phyloP scores from a whole-genome alignment of 2,329 filamentous ascomycete species.

The Elsinoe arachidis region DNA sequence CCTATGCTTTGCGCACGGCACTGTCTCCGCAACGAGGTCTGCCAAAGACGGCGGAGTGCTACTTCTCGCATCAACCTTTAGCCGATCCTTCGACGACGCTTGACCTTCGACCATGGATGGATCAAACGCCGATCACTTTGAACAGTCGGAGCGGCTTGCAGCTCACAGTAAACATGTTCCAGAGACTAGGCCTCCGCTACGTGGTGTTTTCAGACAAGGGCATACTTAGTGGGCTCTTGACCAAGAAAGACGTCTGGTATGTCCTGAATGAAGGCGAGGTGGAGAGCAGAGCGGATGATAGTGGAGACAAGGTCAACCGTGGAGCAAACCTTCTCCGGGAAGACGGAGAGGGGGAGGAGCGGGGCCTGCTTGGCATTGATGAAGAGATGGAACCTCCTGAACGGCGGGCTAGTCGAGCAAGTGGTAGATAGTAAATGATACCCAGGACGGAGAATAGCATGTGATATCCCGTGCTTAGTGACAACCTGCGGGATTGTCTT shows the following conservation, averaged over 20 bases:
- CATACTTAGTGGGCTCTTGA: slow-evolving; percentile 72
- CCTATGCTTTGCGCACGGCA: slow-evolving; percentile 65
- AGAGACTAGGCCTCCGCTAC: slow-evolving; percentile 85
- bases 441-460: not conserved
- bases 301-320: slow-evolving; percentile 16
- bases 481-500: no score
- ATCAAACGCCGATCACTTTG: slow-evolving; percentile 91
- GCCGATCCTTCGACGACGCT: slow-evolving; percentile 69
- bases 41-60: slow-evolving; percentile 64
- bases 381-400: slow-evolving; percentile 26
- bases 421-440: not conserved
- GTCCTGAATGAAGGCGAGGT: slow-evolving; percentile 70
- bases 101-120: slow-evolving; percentile 95
- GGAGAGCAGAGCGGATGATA: slow-evolving; percentile 23
- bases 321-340: slow-evolving; percentile 21
- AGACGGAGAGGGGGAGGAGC: slow-evolving; percentile 34
- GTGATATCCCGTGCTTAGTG: no score
- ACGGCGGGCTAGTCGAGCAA: not conserved
- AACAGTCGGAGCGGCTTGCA: slow-evolving; percentile 67
- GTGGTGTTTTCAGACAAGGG: slow-evolving; percentile 80
- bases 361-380: slow-evolving; percentile 35
- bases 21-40: slow-evolving; percentile 47
- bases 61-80: slow-evolving; percentile 75
- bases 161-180: slow-evolving; percentile 86
- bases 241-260: slow-evolving; percentile 97